Conservation (phyloP, 2,329 filamentous ascomycete genomes). For the Talaromyces sp. region DNA sequence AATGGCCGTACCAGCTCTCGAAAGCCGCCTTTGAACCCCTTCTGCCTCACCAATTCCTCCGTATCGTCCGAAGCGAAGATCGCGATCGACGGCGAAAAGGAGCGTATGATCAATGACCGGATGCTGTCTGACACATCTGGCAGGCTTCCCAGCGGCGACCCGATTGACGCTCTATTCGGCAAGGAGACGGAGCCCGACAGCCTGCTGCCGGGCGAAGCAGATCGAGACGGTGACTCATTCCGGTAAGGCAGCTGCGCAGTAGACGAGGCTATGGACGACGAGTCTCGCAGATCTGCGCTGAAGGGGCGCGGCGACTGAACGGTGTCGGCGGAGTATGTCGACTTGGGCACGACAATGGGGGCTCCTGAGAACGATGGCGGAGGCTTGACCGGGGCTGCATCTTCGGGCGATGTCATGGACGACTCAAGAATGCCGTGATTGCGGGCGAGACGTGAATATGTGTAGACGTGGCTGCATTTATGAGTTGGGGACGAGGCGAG, state of each 20-base stretch:
- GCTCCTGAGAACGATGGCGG: slow-evolving; percentile 65
- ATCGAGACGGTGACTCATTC: slow-evolving; percentile 57
- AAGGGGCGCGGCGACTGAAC: slow-evolving; percentile 46
- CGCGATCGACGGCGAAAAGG: slow-evolving; percentile 84
- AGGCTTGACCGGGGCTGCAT: slow-evolving; percentile 61
- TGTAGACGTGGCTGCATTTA: slow-evolving; percentile 13
- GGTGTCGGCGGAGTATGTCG: slow-evolving; percentile 44
- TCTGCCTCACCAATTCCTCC: slow-evolving; percentile 69
- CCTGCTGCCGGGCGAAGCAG: slow-evolving; percentile 60
- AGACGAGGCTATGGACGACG: slow-evolving; percentile 52
- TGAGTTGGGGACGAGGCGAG: slow-evolving; percentile 4
- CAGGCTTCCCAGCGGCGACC: slow-evolving; percentile 47
- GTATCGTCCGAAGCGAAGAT: slow-evolving; percentile 84
- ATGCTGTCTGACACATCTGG: slow-evolving; percentile 50
- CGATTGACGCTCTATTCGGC: slow-evolving; percentile 42
- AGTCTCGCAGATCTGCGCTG: slow-evolving; percentile 43
- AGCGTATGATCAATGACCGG: slow-evolving; percentile 64
- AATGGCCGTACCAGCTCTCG: slow-evolving; percentile 85
- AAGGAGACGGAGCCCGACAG: slow-evolving; percentile 49
- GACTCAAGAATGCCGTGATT: slow-evolving; percentile 17
- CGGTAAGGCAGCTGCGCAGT: slow-evolving; percentile 46
- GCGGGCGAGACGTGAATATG: background rate
- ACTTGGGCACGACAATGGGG: slow-evolving; percentile 55
- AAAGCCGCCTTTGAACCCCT: slow-evolving; percentile 77
- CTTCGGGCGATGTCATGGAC: slow-evolving; percentile 63